Percentiles rank a stretch among this genome's conserved stretches.
phyloP scores from a whole-genome alignment of 768 basidiomycete genomes.

The Lentinula aciculospora region DNA sequence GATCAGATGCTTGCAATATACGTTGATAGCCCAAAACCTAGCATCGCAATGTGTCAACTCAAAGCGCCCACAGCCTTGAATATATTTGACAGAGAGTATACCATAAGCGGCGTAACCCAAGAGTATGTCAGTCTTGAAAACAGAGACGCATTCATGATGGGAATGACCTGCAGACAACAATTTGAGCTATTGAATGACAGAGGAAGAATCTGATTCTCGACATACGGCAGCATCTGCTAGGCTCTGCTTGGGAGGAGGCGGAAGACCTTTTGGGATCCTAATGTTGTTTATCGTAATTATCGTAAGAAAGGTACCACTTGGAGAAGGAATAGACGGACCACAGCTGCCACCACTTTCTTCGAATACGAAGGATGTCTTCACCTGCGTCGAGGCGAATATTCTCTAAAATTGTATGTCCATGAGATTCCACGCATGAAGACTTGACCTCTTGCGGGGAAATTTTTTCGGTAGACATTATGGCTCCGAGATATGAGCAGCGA shows the following conservation, averaged over 20 bases:
- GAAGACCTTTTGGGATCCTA: conserved; percentile 57
- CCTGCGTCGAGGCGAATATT: conserved; percentile 30
- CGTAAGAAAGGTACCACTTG: background rate
- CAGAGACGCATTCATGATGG: conserved; percentile 51
- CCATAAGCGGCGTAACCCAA: conserved; percentile 65
- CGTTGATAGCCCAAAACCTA: conserved; percentile 64
- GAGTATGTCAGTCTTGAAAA: conserved; percentile 58
- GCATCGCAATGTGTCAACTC: background rate
- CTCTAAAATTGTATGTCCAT: background rate
- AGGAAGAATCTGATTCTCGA: background rate
- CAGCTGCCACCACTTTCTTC: conserved; percentile 49
- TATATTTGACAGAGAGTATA: background rate
- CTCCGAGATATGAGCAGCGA: background rate
- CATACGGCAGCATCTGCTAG: conserved; percentile 49
- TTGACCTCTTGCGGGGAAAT: background rate
- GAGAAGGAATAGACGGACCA: conserved; percentile 30
- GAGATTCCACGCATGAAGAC: background rate
- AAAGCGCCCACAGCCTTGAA: background rate
- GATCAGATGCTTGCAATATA: conserved; percentile 67
- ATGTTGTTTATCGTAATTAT: background rate
- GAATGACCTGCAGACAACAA: conserved; percentile 35
- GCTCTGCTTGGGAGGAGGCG: conserved; percentile 46
- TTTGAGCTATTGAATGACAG: background rate
- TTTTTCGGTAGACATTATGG: background rate
- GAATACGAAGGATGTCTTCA: conserved; percentile 29